A percentile compares a stretch with the other conserved stretches of the same genome.
Conservation (phyloP, 306 rosid genomes). For the Phaseolus lunatus region DNA sequence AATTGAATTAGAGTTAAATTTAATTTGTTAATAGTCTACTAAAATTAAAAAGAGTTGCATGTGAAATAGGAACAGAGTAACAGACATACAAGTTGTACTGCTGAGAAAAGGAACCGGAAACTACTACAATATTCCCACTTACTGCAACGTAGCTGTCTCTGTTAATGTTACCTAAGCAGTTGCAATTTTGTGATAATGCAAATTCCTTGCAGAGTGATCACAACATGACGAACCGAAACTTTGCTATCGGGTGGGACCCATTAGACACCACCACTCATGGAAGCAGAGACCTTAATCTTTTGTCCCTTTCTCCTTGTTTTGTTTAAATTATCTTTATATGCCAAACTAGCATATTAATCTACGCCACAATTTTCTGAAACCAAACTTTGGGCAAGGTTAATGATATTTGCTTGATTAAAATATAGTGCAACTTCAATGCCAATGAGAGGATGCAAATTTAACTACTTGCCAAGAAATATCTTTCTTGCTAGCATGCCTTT, state of each 20-base stretch:
- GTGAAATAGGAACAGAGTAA: too few species aligned
- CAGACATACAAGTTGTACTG: not conserved
- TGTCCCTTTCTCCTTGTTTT: conserved; percentile 46
- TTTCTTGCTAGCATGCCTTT: not conserved
- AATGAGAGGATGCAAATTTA: conserved; percentile 1
- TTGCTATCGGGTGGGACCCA: conserved; percentile 47
- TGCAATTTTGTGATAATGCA: conserved; percentile 37
- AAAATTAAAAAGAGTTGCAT: too few species aligned
- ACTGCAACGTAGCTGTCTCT: conserved; percentile 33
- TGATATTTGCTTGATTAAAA: conserved; percentile 39
- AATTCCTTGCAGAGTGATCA: conserved; percentile 31
- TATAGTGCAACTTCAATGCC: conserved; percentile 26
- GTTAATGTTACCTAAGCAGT: conserved; percentile 23
- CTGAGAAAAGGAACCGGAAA: conserved; percentile 14
- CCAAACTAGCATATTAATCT: conserved; percentile 44
- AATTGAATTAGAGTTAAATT: too few species aligned
- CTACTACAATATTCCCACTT: conserved; percentile 37
- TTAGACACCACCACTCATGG: conserved; percentile 24
- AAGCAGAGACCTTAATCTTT: conserved; percentile 41
- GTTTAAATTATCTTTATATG: conserved; percentile 11
- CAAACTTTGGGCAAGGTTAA: conserved; percentile 26
- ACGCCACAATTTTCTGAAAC: conserved; percentile 46
- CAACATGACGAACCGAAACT: conserved; percentile 51
- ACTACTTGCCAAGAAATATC: conserved; percentile 9
- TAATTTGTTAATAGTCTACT: too few species aligned